Evolutionary conservation across 208 protist genomes (phyloP), one percentile per base, ranked within the genome.

Genomic region (Acanthamoeba sp.): DNA sequence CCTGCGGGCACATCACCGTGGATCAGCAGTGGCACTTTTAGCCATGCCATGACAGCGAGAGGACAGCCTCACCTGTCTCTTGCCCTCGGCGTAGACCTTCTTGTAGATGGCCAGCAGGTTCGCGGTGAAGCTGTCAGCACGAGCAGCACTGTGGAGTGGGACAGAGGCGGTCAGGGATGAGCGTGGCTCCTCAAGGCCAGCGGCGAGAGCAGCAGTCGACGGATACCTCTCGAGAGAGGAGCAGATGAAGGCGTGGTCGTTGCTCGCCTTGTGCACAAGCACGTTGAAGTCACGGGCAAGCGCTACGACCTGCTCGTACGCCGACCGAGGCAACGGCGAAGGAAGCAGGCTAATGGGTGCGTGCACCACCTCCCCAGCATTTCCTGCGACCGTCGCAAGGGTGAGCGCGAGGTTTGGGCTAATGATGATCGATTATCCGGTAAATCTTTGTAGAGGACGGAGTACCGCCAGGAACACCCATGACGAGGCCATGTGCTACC

Each of bases 1-100:
- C 95, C 95, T 99, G 97, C 6, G 16, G 10, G 10, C 16, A 80
- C 12, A 52, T 10, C 0, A 24, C 40, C 16, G 55, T n/a, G 55
- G 2, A 27, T 32, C 36, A 94, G 2, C 0, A 89, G 1, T 14
- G 36, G 7, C 12, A 55, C 16, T 36, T 10, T 24, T 82, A 18
- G 36, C 36, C 18, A 36, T 10, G 1, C 22, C n/a, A 76, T 5
- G 14, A 76, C 66, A 84, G 52, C 0, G 42, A 52, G 40, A 52
- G n/a, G 10, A 34, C 22, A 50, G 38, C 10, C 82, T 34, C 32
- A 90, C 82, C 42, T 90, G 82, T 66, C 52, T 38, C 82, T 66
- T 90, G 14, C 82, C 82, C 10, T 59, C 42, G 18, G 45, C 82
- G 14, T 90, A 66, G 82, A 90, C 73, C 55, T 90, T 90, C 52